Evolutionary conservation across 352 stramenopile genomes (phyloP).

Genomic region (Discostella stelligera): DNA sequence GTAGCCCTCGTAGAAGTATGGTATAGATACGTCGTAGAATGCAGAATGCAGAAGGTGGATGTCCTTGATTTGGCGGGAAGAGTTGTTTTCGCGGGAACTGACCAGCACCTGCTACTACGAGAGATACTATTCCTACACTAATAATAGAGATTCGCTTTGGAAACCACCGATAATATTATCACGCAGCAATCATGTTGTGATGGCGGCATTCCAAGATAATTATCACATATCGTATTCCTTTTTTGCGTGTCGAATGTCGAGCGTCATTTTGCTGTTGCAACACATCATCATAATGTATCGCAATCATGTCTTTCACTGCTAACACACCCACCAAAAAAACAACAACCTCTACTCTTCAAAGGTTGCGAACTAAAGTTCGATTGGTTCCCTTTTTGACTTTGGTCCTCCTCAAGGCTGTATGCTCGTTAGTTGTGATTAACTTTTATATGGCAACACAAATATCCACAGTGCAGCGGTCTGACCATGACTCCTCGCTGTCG

Average conservation of each 20-base stretch:
- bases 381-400: conserved; percentile 27
- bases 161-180: no score
- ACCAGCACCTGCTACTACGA: no score
- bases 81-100: no score
- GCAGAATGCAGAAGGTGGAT: no score
- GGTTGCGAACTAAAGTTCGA: conserved; percentile 2
- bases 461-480: conserved; percentile 2
- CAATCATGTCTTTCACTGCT: neutral
- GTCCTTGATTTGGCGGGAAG: no score
- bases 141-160: no score
- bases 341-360: neutral
- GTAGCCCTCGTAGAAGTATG: no score
- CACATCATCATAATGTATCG: neutral
- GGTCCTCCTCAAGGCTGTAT: conserved; percentile 26
- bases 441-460: conserved; percentile 43
- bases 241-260: neutral
- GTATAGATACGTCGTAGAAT: no score
- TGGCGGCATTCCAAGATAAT: neutral
- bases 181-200: no score
- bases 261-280: neutral
- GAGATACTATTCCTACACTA: no score
- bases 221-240: neutral
- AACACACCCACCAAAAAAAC: neutral
- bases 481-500: neutral
- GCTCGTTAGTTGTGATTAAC: conserved; percentile 24